Base-by-base conservation (phyloP, 768 basidiomycete species). In the Suillus variegatus region DNA sequence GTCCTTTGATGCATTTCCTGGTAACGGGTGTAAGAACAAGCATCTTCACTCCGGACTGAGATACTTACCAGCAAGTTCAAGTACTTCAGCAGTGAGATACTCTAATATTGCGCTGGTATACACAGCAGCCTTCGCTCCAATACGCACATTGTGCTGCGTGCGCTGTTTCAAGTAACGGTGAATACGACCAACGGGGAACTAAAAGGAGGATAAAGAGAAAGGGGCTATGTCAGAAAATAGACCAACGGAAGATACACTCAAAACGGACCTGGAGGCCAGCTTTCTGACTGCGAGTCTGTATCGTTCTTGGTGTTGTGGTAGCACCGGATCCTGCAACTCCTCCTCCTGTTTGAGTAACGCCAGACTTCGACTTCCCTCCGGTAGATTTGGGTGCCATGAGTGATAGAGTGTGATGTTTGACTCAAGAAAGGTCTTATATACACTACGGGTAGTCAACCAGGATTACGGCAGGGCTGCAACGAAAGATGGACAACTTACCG, bases 141-240 rank as follows among this genome's bases (percentile, higher is more conserved):
- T 94, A 44, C 95, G 91, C 62, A 97, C 90, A 74, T 95, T 96
- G 79, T 96, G 91, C 75, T 95, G 93, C 20, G 94, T 97, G 69
- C 92, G 86, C 74, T 90, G 90, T 77, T 97, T 95, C 69, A 97
- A 80, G 80, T 93, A 97, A 82, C 96, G 88, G 76, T 99, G 96
- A 64, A 97, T 95, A 93, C 95, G 95, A 60, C 95, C 95, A 54
- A 97, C 96, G 44, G 95, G 95, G 78, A 97, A 97, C 94, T 95
- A 71, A 35, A 28, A 61, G 60, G 25, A 46, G 22, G 10, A 32
- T 14, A 18, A 32, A 25, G 16, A 62, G 25, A 46, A 32, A 54
- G 57, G 65, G 38, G 65, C 8, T n/a, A 61, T 56, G 54, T 61
- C 13, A 69, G 49, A 65, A 47, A 16, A 60, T n/a, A 7, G 52